phyloP scores from a whole-genome alignment of 1,284 basidiomycete species.

The Psilocybe mexicana region DNA sequence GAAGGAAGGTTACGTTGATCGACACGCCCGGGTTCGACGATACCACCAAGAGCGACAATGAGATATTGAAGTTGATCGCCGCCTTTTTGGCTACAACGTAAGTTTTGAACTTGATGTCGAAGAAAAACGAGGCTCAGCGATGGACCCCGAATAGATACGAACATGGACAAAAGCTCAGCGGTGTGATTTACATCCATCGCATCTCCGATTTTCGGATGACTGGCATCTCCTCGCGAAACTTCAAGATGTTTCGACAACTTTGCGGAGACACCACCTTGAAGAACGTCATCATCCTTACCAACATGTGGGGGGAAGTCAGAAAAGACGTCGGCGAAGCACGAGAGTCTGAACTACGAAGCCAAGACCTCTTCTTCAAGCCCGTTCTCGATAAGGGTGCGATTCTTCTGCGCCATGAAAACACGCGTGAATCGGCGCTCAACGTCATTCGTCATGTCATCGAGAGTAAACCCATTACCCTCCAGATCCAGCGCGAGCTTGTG shows the following conservation, averaged over 20 bases:
- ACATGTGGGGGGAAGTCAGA: slow-evolving; percentile 44
- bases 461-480: slow-evolving; percentile 34
- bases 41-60: slow-evolving; percentile 22
- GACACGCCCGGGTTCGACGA: slow-evolving; percentile 28
- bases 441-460: slow-evolving; percentile 35
- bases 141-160: slow-evolving; percentile 23
- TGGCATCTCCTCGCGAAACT: slow-evolving; percentile 46
- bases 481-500: slow-evolving; percentile 46
- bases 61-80: slow-evolving; percentile 22
- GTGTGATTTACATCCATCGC: slow-evolving; percentile 52
- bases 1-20: slow-evolving; percentile 23
- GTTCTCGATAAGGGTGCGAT: slow-evolving; percentile 39
- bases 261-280: slow-evolving; percentile 48
- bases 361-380: slow-evolving; percentile 42
- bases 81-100: slow-evolving; percentile 17
- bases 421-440: slow-evolving; percentile 31
- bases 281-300: slow-evolving; percentile 51
- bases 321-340: slow-evolving; percentile 34
- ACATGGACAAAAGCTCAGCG: slow-evolving; percentile 39
- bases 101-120: slow-evolving; percentile 24
- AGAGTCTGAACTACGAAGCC: slow-evolving; percentile 32
- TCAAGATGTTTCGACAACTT: slow-evolving; percentile 47
- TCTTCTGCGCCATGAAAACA: slow-evolving; percentile 37
- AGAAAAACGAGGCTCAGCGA: background rate
- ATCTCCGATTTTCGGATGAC: slow-evolving; percentile 50